Evolutionary conservation across 163 green algal genomes (phyloP), one percentile per base, ranked within the genome.

Genomic region (Scenedesmus sp.): DNA sequence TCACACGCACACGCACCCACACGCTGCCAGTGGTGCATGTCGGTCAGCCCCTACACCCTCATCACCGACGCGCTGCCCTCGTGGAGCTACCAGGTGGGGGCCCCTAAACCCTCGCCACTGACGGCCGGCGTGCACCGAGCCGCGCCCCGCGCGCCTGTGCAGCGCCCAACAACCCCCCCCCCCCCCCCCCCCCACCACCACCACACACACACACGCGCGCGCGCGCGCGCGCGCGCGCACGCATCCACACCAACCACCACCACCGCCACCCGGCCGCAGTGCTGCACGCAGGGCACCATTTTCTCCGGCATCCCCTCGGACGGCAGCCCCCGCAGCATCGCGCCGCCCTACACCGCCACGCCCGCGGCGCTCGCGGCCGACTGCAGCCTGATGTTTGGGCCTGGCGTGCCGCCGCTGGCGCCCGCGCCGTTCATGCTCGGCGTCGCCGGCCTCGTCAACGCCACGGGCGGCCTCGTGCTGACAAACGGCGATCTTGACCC

Each of bases 401-500:
- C 24, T 20, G 63, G 57, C 22, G 33, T 71, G 63, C 63, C 63
- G 11, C 4, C 4, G 26, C 17, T 71, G 63, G 34, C 20, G 63
- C 20, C 28, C 11, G 36, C 63, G n/a, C 36, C n/a, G 4, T 47
- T 71, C 57, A 36, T 36, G 33, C 24, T 13, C 15, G n/a, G 47
- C 24, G 14, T 56, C 20, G 14, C 9, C 22, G 24, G 44, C 22
- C 44, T 71, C 36, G 10, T 71, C 4, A 14, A 3, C 24, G 22
- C 26, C 2, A 24, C 57, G 44, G 63, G 63, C 15, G 63, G 63
- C 22, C 36, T 71, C 22, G 63, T 71, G 2, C 57, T 71, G 36
- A 71, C 63, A 9, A 71, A 71, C 29, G 63, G 63, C 11, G 22
- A 71, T 13, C 47, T 36, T 31, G 63, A 71, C 28, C 36, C 36